Evolutionary conservation across 2,329 filamentous ascomycete genomes (phyloP), one percentile per base, ranked within the genome.

Genomic region (Ophiosphaerella korrae): DNA sequence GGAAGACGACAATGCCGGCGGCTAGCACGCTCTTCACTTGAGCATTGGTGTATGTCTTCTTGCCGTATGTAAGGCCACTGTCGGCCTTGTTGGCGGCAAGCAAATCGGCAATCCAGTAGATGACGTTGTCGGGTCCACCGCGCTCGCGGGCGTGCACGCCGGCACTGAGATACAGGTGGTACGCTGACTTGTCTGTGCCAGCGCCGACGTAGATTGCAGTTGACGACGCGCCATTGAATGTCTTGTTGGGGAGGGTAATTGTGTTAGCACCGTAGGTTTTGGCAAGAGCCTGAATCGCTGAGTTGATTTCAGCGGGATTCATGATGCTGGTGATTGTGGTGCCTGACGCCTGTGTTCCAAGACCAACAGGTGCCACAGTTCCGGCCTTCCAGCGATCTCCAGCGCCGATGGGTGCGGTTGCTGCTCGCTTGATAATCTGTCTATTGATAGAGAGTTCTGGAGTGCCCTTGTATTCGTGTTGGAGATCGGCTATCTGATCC

Each of bases 91-190:
- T 75, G 14, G 83, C 83, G 40, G 77, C 76, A 3, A 86, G 75
- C 3, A 86, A 74, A 61, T 86, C 83, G 0, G 81, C 73, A 26
- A 84, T 73, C 70, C 83, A 84, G 74, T 84, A 84, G 37, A 85
- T 67, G 12, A 85, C 72, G 51, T 80, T 75, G 61, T 86, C 83
- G 0, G 82, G 77, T 0, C 78, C 80, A 23, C 82, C 83, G 8
- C 83, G 79, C 68, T 86, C 83, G 21, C 83, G 80, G 7, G 83
- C 80, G 58, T 85, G 83, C 40, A 84, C 78, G 23, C 75, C 81
- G 36, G 78, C 78, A 51, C 80, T 80, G 49, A 86, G 69, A 62
- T 81, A 82, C 24, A 83, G 76, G 32, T 48, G 58, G 58, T 80
- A 80, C 5, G 68, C 68, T 33, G 71, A 68, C 43, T 74, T 74